Conservation (phyloP, 2,329 filamentous ascomycete species). For the Ophiostoma sp. region DNA sequence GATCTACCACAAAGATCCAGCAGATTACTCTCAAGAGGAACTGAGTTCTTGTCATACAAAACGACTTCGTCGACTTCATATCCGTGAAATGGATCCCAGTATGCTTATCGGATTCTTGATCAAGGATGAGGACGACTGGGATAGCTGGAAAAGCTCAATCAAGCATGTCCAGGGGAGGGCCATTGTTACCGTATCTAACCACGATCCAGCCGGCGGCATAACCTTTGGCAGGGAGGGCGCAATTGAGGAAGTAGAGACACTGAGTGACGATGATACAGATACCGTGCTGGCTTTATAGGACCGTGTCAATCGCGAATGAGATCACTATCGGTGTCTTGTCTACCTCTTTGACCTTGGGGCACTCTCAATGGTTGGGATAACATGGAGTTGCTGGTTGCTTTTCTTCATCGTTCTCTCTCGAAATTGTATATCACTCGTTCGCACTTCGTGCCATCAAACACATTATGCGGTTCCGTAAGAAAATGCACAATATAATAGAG, state of each 20-base stretch:
- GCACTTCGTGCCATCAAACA: not conserved
- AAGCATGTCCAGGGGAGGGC: constrained; percentile 75
- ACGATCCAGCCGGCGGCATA: constrained; percentile 59
- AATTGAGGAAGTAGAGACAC: constrained; percentile 84
- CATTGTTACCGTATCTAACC: constrained; percentile 80
- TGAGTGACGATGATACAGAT: constrained; percentile 69
- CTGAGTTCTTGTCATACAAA: constrained; percentile 84
- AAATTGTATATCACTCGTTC: not conserved
- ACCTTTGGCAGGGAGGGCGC: constrained; percentile 66
- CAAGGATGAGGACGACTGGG: constrained; percentile 77
- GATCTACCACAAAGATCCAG: constrained; percentile 58
- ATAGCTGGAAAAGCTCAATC: constrained; percentile 75
- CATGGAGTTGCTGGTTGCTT: not conserved
- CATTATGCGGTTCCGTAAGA: not conserved
- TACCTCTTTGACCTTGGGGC: not conserved
- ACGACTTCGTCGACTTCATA: constrained; percentile 75
- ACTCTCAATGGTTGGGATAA: not conserved
- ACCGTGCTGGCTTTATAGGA: constrained; percentile 38
- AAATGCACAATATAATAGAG: not conserved
- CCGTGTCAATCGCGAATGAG: not conserved
- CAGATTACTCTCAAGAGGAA: constrained; percentile 68
- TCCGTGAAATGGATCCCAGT: constrained; percentile 94
- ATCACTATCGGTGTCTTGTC: not conserved
- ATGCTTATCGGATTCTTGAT: constrained; percentile 97
- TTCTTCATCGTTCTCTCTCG: no score